These are phyloP conservation scores for Akanthomyces muscarius DNA, from an alignment of 2,329 filamentous ascomycete species.

Conservation along the genomic window DNA sequence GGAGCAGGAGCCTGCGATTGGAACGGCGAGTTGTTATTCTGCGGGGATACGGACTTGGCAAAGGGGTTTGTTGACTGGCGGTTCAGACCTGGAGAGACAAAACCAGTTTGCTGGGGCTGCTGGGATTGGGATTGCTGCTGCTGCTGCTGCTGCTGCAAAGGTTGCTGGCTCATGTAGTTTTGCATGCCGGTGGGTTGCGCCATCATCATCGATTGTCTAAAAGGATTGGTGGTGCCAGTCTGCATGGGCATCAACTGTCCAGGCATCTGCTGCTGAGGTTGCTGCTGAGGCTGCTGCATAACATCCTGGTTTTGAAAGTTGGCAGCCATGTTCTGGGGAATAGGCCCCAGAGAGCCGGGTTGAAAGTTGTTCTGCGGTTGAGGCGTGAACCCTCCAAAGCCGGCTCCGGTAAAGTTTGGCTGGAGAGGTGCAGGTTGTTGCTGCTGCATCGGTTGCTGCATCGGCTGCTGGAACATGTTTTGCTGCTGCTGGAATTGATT, in stretches of 20 bases:
- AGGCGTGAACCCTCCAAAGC: conserved; percentile 78
- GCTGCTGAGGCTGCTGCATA: conserved; percentile 21
- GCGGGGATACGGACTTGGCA: conserved; percentile 50
- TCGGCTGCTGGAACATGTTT: conserved; percentile 33
- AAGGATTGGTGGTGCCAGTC: conserved; percentile 72
- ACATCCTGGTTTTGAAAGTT: conserved; percentile 41
- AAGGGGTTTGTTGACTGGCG: conserved; percentile 84
- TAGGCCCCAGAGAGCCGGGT: conserved; percentile 48
- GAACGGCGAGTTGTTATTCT: conserved; percentile 40
- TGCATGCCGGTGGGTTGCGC: conserved; percentile 49
- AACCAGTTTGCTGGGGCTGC: conserved; percentile 6
- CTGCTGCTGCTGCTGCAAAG: not conserved
- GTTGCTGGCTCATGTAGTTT: conserved; percentile 25
- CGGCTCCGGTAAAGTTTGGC: conserved; percentile 61
- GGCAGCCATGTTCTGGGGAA: conserved; percentile 54
- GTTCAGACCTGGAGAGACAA: conserved; percentile 37
- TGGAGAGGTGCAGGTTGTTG: conserved; percentile 41
- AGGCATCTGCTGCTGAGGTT: conserved; percentile 23
- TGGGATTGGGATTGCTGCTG: not conserved
- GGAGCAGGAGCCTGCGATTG: conserved; percentile 38
- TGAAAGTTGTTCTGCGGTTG: conserved; percentile 50
- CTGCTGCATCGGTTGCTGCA: conserved; percentile 36
- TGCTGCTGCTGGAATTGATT: conserved; percentile 32
- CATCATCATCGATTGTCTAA: conserved; percentile 84
- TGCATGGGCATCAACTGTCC: conserved; percentile 24